A percentile compares a stretch with the other conserved stretches of the same genome.
Evolutionary conservation across 2,329 filamentous ascomycete genomes (phyloP).

Genomic region (Clonostachys sp.): DNA sequence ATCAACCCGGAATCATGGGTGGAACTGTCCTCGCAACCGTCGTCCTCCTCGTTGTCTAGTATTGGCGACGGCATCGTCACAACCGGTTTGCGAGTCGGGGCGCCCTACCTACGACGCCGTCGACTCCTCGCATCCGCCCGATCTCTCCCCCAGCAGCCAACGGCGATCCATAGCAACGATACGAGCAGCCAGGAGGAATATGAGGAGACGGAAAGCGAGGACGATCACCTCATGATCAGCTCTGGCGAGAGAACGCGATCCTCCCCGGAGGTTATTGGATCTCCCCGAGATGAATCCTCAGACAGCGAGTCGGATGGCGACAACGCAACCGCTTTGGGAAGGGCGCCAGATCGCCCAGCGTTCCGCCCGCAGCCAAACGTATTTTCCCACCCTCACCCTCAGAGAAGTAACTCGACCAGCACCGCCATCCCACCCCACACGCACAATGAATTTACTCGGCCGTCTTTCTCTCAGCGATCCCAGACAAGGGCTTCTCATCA

Average conservation of each 20-base stretch:
- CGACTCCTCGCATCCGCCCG: conserved; percentile 28
- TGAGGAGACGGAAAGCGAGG: conserved; percentile 87
- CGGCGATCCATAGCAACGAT: conserved; percentile 33
- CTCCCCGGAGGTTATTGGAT: conserved; percentile 30
- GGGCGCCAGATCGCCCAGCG: conserved; percentile 41
- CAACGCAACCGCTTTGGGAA: conserved; percentile 69
- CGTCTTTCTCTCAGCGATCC: conserved; percentile 42
- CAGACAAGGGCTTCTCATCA: conserved; percentile 32
- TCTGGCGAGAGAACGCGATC: conserved; percentile 48
- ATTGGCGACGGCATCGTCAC: conserved; percentile 86
- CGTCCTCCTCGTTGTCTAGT: conserved; percentile 86
- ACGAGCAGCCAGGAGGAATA: conserved; percentile 90
- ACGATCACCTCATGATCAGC: conserved; percentile 62
- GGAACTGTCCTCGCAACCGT: conserved; percentile 87
- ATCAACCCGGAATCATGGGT: conserved; percentile 80
- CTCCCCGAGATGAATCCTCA: conserved; percentile 35
- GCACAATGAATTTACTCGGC: conserved; percentile 44
- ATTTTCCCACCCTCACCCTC: conserved; percentile 70
- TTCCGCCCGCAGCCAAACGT: conserved; percentile 91
- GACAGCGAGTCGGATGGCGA: conserved; percentile 59
- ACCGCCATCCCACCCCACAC: conserved; percentile 43
- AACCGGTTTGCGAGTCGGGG: conserved; percentile 75
- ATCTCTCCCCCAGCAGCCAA: conserved; percentile 30
- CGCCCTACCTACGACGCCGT: conserved; percentile 58
- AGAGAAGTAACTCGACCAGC: conserved; percentile 42